Evolutionary conservation across 1,284 basidiomycete species (phyloP).

Genomic region (Puccinia hordei): DNA sequence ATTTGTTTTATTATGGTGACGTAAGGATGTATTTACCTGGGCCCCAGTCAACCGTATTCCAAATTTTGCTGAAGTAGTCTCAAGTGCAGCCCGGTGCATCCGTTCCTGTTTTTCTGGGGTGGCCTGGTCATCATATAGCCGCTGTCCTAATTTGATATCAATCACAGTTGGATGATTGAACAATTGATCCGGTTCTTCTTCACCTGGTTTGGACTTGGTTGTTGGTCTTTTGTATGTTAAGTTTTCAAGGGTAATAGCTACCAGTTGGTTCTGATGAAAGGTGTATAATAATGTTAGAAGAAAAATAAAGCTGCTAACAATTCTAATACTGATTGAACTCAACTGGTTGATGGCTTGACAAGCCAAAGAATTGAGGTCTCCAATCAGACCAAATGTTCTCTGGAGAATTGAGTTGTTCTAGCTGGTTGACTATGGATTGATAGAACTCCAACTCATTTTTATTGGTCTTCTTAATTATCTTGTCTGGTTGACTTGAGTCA

Average conservation of each 20-base stretch:
- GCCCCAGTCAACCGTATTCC: conserved; percentile 44
- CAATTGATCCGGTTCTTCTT: not conserved
- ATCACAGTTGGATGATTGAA: conserved; percentile 44
- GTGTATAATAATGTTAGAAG: too few species aligned
- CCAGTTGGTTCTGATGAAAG: not conserved
- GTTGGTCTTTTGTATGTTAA: conserved; percentile 18
- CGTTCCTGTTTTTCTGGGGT: conserved; percentile 21
- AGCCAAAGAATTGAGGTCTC: conserved; percentile 30
- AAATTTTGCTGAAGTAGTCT: conserved; percentile 40
- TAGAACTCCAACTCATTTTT: conserved; percentile 29
- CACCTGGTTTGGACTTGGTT: not conserved
- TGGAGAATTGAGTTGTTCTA: not conserved
- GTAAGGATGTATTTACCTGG: conserved; percentile 34
- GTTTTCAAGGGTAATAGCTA: conserved; percentile 15
- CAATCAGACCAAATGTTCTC: conserved; percentile 2
- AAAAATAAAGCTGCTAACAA: too few species aligned
- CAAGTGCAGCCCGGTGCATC: conserved; percentile 20
- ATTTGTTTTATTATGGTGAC: too few species aligned
- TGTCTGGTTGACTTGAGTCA: conserved; percentile 5
- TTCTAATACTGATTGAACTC: not conserved
- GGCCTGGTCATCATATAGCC: conserved; percentile 39
- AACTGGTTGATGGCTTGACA: too few species aligned
- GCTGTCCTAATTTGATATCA: conserved; percentile 48
- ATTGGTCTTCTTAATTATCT: conserved; percentile 22
- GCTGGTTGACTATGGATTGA: conserved; percentile 6